phyloP scores from a whole-genome alignment of 2,329 filamentous ascomycete genomes.

The Exserohilum rostratum region DNA sequence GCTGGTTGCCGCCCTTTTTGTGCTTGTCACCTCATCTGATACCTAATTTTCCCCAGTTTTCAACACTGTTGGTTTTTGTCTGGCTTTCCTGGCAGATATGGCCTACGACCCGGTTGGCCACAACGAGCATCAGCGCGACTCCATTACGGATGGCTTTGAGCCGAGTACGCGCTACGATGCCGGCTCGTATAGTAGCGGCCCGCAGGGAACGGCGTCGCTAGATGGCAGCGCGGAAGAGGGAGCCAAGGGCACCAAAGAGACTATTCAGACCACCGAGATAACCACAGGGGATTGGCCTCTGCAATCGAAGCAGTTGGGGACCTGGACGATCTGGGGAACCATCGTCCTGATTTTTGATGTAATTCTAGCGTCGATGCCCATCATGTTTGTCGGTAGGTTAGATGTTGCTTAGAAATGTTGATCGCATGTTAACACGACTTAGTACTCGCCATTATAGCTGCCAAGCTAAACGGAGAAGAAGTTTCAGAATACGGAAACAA shows the following conservation, averaged over 20 bases:
- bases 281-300: conserved; percentile 20
- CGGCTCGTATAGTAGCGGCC: conserved; percentile 7
- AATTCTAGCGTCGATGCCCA: conserved; percentile 31
- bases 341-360: conserved; percentile 31
- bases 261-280: background rate
- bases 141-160: conserved; percentile 8
- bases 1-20: background rate
- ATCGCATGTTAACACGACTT: conserved; percentile 5
- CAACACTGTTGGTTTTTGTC: background rate
- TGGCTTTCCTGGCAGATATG: background rate
- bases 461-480: conserved; percentile 25
- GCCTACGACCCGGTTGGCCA: conserved; percentile 5
- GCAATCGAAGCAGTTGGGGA: conserved; percentile 24
- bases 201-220: background rate
- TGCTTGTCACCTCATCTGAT: no score
- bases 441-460: conserved; percentile 36
- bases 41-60: background rate
- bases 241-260: background rate
- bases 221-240: background rate
- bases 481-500: conserved; percentile 20
- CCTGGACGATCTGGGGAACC: conserved; percentile 25
- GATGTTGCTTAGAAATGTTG: background rate
- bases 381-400: conserved; percentile 35
- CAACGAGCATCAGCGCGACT: background rate
- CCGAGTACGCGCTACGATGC: conserved; percentile 15